These are phyloP conservation scores for Aspergillus niger DNA, from an alignment of 2,329 filamentous ascomycete species.

Conservation along the genomic window DNA sequence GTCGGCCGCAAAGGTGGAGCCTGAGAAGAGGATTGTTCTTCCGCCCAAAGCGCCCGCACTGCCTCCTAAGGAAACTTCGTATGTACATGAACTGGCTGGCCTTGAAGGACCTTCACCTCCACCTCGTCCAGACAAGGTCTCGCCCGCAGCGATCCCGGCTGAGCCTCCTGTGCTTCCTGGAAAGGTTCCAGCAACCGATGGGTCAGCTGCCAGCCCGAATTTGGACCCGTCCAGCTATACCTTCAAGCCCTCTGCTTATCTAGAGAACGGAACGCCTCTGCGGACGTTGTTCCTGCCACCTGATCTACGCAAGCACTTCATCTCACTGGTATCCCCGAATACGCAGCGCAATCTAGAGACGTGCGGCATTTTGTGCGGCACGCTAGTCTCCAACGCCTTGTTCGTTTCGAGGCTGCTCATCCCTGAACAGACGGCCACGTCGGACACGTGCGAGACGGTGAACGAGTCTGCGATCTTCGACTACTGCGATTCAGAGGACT, in stretches of 20 bases:
- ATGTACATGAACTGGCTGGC: slow-evolving; percentile 15
- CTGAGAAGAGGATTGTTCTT: slow-evolving; percentile 17
- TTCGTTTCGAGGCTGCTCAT: slow-evolving; percentile 89
- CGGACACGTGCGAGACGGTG: slow-evolving; percentile 91
- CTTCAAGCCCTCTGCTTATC: slow-evolving; percentile 80
- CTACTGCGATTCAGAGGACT: slow-evolving; percentile 79
- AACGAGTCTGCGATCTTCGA: slow-evolving; percentile 85
- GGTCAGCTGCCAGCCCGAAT: slow-evolving; percentile 23
- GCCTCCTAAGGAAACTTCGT: slow-evolving; percentile 43
- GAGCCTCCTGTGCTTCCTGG: slow-evolving; percentile 26
- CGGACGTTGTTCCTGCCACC: slow-evolving; percentile 85
- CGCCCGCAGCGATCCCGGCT: slow-evolving; percentile 18
- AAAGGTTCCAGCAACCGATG: slow-evolving; percentile 26
- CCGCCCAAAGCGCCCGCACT: slow-evolving; percentile 34
- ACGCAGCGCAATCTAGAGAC: slow-evolving; percentile 84
- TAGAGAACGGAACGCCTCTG: slow-evolving; percentile 85
- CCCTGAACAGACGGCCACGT: slow-evolving; percentile 84
- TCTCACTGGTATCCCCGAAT: slow-evolving; percentile 72
- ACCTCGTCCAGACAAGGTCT: slow-evolving; percentile 31
- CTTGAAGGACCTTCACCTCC: slow-evolving; percentile 26
- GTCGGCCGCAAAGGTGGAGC: slow-evolving; percentile 24
- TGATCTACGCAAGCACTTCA: slow-evolving; percentile 71
- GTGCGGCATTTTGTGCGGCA: slow-evolving; percentile 91
- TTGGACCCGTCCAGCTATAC: slow-evolving; percentile 62
- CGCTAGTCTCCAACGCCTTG: slow-evolving; percentile 85